Base-by-base conservation (phyloP, 2,329 filamentous ascomycete genomes). In the Apiospora koreana region DNA sequence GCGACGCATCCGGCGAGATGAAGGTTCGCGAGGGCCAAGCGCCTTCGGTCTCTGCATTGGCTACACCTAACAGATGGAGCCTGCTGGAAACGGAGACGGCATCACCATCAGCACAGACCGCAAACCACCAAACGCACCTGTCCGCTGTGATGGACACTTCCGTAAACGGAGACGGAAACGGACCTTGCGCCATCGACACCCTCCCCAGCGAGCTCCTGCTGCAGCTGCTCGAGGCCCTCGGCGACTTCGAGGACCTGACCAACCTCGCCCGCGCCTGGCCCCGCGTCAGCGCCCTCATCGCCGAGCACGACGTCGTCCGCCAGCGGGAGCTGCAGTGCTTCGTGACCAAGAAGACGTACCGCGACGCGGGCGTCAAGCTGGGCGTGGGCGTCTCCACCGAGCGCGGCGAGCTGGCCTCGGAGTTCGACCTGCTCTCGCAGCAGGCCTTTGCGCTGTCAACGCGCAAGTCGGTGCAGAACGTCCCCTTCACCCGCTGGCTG, bases 381-480 rank as follows among this genome's bases (percentile, higher is more conserved):
- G 85, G 84, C 2, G 78, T 86, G 10, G 84, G 84, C 2, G 80
- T 86, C 35, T 71, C 69, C 8, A 71, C 78, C 14, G 43, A 67
- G 1, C 72, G 70, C 2, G 74, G 75, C 43, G 43, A 46, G 6
- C 75, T 86, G 66, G 74, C 79, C 41, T 87, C 84, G 0, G 85
- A 87, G 72, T 87, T 87, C 69, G 85, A 87, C 68, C 76, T 86
- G 7, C 69, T 88, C 21, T 86, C 84, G 3, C 69, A 80, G 18
- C 75, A 82, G 45, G 85, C 82, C 0, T 86, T 80, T 2, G 70
- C 77, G 1, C 78, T 83, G 65, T 2, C 66, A 0, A 77, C 86
- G 14, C 79, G 81, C 3, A 69, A 69, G 0, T 86, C 85, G 0
- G 78, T 86, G 12, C 83, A 86, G 71, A 80, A 81, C 38, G 73